These are phyloP conservation scores for Chenopodium berlandieri DNA, from an alignment of 148 eudicot species.

Conservation along the genomic window DNA sequence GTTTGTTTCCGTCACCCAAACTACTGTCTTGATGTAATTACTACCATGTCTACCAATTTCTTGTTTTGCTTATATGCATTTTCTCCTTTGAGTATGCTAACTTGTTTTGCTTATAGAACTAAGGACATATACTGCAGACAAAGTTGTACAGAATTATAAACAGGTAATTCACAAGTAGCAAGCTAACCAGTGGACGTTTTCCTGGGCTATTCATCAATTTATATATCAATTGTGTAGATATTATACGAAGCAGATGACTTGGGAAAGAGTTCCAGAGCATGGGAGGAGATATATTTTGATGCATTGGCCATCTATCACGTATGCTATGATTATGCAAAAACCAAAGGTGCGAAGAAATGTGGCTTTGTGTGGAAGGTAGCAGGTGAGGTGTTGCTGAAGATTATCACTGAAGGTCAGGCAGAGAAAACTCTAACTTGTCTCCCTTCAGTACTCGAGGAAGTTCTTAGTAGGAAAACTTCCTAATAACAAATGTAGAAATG, in stretches of 20 bases:
- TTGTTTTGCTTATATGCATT: not conserved
- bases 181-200: not conserved
- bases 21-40: not conserved
- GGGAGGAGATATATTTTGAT: slow-evolving; percentile 41
- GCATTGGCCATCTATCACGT: slow-evolving; percentile 58
- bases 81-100: not conserved
- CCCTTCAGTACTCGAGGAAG: slow-evolving; percentile 2
- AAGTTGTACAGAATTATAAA: slow-evolving; percentile 41
- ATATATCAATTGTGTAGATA: slow-evolving; percentile 26
- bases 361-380: slow-evolving; percentile 79
- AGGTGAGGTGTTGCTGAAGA: slow-evolving; percentile 29
- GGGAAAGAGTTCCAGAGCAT: slow-evolving; percentile 39
- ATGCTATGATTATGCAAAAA: slow-evolving; percentile 43
- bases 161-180: slow-evolving; percentile 33
- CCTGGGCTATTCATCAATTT: not conserved
- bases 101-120: slow-evolving; percentile 6
- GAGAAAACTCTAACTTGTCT: slow-evolving; percentile 12
- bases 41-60: not conserved
- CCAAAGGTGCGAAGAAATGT: slow-evolving; percentile 23
- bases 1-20: not conserved
- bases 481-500: not conserved
- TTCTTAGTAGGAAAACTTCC: not conserved
- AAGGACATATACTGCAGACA: slow-evolving; percentile 33
- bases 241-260: slow-evolving; percentile 50
- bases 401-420: slow-evolving; percentile 7